Conservation (phyloP, 2,329 filamentous ascomycete genomes). For the Curvularia sp. region DNA sequence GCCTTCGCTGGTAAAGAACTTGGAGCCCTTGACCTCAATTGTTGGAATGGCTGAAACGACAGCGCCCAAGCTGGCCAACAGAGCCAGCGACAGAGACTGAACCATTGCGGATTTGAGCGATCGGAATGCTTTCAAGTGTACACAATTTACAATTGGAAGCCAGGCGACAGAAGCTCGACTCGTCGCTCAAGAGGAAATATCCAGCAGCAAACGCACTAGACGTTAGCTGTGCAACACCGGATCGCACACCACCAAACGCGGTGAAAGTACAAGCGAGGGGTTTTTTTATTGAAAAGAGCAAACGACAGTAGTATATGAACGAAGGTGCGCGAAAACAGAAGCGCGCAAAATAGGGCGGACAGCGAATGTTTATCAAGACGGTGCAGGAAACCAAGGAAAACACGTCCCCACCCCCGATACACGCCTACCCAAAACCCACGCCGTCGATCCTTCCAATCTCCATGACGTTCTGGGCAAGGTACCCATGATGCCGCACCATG, state of each 20-base stretch:
- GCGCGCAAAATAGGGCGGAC: background rate
- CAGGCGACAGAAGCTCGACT: background rate
- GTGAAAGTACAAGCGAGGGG: slow-evolving; percentile 1
- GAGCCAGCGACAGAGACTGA: slow-evolving; percentile 16
- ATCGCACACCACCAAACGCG: background rate
- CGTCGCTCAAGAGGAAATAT: background rate
- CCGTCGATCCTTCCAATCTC: slow-evolving; percentile 14
- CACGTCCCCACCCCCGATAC: background rate
- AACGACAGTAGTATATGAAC: background rate
- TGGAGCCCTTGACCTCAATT: slow-evolving; percentile 72
- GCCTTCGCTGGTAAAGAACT: slow-evolving; percentile 84
- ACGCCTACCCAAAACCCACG: slow-evolving; percentile 1
- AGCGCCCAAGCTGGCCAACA: slow-evolving; percentile 39
- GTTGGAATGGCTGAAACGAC: slow-evolving; percentile 59
- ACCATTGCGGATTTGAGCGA: slow-evolving; percentile 16
- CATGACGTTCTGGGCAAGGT: slow-evolving; percentile 5
- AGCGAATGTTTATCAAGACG: slow-evolving; percentile 1
- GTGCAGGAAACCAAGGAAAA: background rate
- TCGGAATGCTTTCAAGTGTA: background rate
- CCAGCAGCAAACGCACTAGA: background rate
- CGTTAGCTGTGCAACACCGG: background rate
- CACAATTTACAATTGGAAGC: background rate
- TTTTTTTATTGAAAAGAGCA: background rate
- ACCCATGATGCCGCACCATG: background rate
- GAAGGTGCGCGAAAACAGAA: background rate